Base-by-base conservation (phyloP, 2,329 filamentous ascomycete genomes). In the Apiospora pterosperma region DNA sequence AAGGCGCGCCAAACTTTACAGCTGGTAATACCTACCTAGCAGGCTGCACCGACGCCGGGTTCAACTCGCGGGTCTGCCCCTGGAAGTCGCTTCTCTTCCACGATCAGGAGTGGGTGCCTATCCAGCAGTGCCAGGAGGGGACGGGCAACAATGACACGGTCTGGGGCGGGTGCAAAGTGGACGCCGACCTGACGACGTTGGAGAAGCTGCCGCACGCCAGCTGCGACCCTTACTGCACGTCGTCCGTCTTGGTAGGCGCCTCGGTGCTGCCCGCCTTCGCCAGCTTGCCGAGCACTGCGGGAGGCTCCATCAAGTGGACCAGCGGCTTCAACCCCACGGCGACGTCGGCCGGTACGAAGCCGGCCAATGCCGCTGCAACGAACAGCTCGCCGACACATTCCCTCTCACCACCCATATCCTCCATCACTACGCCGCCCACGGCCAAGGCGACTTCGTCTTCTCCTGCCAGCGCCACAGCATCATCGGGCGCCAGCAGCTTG, bases 21-120 rank as follows among this genome's bases (percentile, higher is more conserved):
- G 65, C 62, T n/a, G 62, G 62, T 1, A 66, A 66, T 31, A 66
- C 65, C 4, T 66, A 66, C 39, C 12, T 66, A 36, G 62, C 65
- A 5, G 65, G 65, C 34, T 66, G 65, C 63, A 66, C 65, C 36
- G 65, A 66, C 38, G 16, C 28, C 28, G 65, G 59, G 1, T 66
- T 62, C 60, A 60, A 64, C 28, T n/a, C 60, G 7, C 42, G 38
- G n/a, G 60, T 52, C 12, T 64, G 65, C 36, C 62, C 65, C 6
- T 60, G 60, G 62, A 66, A 66, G 52, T 55, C 62, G 5, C 28
- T 34, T 5, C 21, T 25, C 21, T 66, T 66, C 52, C 44, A 55
- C 31, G 39, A 58, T 5, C 62, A 66, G 42, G 62, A 66, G 21
- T 66, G 65, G 65, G 65, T 66, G 12, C 62, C 62, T 0, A 64